Conservation (phyloP, 2,329 filamentous ascomycete genomes). For the Elsinoe australis region DNA sequence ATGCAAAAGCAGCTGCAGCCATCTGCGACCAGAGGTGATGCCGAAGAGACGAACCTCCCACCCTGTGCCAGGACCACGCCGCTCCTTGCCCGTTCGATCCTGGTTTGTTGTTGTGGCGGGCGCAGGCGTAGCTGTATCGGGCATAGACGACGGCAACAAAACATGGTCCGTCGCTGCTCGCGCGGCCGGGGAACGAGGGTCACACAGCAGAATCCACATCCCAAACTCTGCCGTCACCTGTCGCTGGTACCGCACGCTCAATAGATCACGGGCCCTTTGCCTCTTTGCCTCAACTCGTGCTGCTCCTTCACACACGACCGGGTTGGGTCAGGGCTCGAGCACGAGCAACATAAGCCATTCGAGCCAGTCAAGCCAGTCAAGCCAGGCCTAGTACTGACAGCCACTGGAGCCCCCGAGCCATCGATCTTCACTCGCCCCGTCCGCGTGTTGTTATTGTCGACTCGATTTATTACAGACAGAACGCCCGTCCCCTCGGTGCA, state of each 20-base stretch:
- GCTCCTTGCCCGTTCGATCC: too few species aligned
- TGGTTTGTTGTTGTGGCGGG: too few species aligned
- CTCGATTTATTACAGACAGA: slow-evolving; percentile 7
- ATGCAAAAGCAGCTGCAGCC: not conserved
- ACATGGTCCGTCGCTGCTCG: too few species aligned
- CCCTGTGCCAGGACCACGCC: not conserved
- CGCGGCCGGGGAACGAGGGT: slow-evolving; percentile 14
- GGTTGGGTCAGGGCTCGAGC: not conserved
- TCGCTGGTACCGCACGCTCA: slow-evolving; percentile 5
- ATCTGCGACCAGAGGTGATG: slow-evolving; percentile 1
- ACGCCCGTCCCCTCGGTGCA: not conserved
- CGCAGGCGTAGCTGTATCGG: too few species aligned
- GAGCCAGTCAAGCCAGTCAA: too few species aligned
- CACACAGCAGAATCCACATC: too few species aligned
- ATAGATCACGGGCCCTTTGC: slow-evolving; percentile 15
- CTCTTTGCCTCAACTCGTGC: not conserved
- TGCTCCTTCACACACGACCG: not conserved
- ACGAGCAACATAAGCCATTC: slow-evolving; percentile 2
- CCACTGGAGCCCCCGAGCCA: too few species aligned
- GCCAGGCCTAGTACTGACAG: too few species aligned
- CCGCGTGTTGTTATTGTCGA: slow-evolving; percentile 6
- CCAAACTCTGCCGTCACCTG: not conserved
- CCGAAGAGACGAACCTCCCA: not conserved
- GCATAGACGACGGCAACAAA: slow-evolving; percentile 3
- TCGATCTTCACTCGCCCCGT: slow-evolving; percentile 7